Base-by-base conservation (phyloP, 2,329 filamentous ascomycete species). In the Ascochyta lentis region DNA sequence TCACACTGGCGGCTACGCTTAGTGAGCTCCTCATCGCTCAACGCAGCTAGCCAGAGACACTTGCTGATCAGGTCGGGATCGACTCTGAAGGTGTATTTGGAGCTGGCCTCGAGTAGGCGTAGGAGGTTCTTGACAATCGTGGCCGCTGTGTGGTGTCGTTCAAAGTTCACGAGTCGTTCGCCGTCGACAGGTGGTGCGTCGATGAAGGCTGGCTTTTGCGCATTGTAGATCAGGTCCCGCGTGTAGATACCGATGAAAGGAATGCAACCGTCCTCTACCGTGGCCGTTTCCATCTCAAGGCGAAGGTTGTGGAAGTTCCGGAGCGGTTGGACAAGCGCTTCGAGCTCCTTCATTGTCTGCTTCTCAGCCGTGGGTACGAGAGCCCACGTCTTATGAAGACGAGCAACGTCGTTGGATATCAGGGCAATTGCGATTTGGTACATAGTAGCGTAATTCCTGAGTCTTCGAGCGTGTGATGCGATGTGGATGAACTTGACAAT, bases 401-500 rank as follows among this genome's bases (percentile, higher is more conserved):
- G 84, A 22, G 85, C 80, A 22, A 93, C 80, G 63, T 93, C 90
- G 57, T 87, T 87, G 38, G 87, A 91, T 6, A 90, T 86, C 39
- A 95, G 79, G 1, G 90, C 91, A 54, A 94, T 87, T 2, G 89
- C 86, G 54, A 95, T 85, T 72, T 95, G 91, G 49, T 89, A 91
- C 81, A 92, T 88, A 1, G 91, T 94, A 6, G 91, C 90, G 71
- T 91, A 95, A 74, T 95, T 95, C 67, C 90, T 87, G 61, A 91
- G 87, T 29, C 83, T 85, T 42, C 90, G 86, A 64, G 89, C 90
- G 74, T 92, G 89, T 1, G 83, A 82, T 3, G 91, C 91, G 61
- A 94, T 90, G 77, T 94, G 91, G 56, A 95, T 90, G 71, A 84
- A 89, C 75, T 95, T 94, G 74, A 90, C 87, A 60, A 95, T 86